These are phyloP conservation scores for Rhipidocladum racemiflorum DNA, from an alignment of 176 grass and related monocot genomes.

Conservation along the genomic window DNA sequence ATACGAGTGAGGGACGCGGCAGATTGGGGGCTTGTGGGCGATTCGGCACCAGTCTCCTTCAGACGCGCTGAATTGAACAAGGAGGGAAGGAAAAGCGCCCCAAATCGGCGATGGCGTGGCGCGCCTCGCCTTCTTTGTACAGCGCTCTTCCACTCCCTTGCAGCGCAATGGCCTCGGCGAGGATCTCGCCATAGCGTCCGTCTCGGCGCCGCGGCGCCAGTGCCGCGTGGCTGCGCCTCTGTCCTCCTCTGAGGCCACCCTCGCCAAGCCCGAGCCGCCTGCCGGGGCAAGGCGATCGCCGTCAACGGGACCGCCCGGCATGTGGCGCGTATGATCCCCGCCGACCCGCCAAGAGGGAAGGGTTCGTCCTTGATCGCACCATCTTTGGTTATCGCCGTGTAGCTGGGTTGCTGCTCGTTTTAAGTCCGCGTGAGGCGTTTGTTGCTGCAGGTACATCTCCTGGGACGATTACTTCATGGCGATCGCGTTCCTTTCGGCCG, in stretches of 20 bases:
- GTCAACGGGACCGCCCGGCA: slow-evolving; percentile 48
- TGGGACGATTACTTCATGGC: slow-evolving; percentile 99
- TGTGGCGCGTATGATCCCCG: no score
- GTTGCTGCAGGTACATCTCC: slow-evolving; percentile 66
- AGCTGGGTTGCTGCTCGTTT: slow-evolving; percentile 1
- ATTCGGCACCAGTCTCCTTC: neutral
- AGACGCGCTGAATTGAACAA: neutral
- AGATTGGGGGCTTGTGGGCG: no score
- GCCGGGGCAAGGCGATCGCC: neutral
- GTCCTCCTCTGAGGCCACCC: slow-evolving; percentile 27
- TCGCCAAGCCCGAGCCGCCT: neutral
- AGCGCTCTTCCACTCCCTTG: neutral
- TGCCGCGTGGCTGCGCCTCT: slow-evolving; percentile 42
- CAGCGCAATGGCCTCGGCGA: slow-evolving; percentile 44
- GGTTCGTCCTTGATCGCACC: slow-evolving; percentile 34
- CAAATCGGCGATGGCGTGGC: no score
- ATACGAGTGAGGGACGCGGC: no score
- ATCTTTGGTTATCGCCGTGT: neutral
- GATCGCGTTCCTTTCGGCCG: slow-evolving; percentile 90
- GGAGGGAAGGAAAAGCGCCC: neutral
- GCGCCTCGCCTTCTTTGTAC: neutral
- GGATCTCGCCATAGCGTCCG: slow-evolving; percentile 55
- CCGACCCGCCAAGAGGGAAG: slow-evolving; percentile 71
- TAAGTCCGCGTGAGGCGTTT: neutral
- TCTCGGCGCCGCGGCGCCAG: slow-evolving; percentile 63